These are phyloP conservation scores for Flammula alnicola DNA, from an alignment of 1,284 basidiomycete species.

Conservation along the genomic window DNA sequence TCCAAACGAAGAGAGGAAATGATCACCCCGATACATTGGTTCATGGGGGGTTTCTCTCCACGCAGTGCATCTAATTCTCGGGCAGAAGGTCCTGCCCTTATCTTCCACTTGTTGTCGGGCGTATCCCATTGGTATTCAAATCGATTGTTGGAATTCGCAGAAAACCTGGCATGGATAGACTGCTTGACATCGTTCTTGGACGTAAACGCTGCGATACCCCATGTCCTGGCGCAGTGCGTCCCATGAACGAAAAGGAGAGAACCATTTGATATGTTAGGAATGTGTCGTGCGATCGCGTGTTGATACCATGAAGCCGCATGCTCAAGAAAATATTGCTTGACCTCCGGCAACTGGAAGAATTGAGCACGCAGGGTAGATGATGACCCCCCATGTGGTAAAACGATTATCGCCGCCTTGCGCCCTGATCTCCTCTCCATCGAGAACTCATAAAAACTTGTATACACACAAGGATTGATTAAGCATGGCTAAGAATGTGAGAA, in stretches of 20 bases:
- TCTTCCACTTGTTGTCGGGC: slow-evolving; percentile 3
- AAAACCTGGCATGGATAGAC: not conserved
- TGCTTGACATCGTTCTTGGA: not conserved
- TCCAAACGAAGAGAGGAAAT: slow-evolving; percentile 6
- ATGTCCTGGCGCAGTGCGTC: slow-evolving; percentile 6
- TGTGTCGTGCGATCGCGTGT: not conserved
- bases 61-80: not conserved
- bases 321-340: slow-evolving; percentile 7
- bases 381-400: slow-evolving; percentile 4
- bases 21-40: slow-evolving; percentile 13
- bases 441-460: not conserved
- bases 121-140: slow-evolving; percentile 9
- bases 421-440: not conserved
- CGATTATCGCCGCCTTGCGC: slow-evolving; percentile 2
- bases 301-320: slow-evolving; percentile 12
- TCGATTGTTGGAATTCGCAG: not conserved
- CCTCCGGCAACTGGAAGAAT: not conserved
- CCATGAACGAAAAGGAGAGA: slow-evolving; percentile 5
- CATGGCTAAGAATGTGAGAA: no score
- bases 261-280: slow-evolving; percentile 6
- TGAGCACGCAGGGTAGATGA: not conserved
- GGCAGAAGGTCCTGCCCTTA: slow-evolving; percentile 1
- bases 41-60: not conserved
- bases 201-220: slow-evolving; percentile 12
- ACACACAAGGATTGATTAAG: no score